These are phyloP conservation scores for Termitomyces sp. DNA, from an alignment of 768 basidiomycete species.

Conservation along the genomic window DNA sequence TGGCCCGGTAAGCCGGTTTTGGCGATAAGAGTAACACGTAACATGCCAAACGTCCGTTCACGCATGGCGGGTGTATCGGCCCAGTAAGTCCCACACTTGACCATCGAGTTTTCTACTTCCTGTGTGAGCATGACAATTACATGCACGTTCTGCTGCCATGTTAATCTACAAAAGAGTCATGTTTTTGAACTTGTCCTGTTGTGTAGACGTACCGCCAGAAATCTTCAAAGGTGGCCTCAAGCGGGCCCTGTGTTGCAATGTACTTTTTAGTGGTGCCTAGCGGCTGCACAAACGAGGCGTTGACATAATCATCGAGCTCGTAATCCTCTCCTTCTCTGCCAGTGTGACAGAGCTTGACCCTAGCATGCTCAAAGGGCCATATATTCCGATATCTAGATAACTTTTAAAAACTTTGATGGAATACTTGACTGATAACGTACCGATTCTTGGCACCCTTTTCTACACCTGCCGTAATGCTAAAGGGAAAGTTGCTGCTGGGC, in stretches of 20 bases:
- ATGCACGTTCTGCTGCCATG: conserved; percentile 92
- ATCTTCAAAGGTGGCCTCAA: conserved; percentile 83
- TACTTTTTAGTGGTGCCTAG: conserved; percentile 76
- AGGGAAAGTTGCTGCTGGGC: conserved; percentile 51
- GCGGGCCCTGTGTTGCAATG: conserved; percentile 94
- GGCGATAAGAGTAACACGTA: conserved; percentile 49
- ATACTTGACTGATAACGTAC: conserved; percentile 27
- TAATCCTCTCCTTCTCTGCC: conserved; percentile 10
- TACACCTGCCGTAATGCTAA: conserved; percentile 91
- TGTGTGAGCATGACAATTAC: conserved; percentile 97
- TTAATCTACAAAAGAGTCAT: conserved; percentile 43
- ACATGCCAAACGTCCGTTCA: conserved; percentile 52
- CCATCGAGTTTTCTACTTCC: conserved; percentile 79
- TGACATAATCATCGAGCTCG: conserved; percentile 75
- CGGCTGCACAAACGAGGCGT: conserved; percentile 91
- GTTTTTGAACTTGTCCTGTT: too few species aligned
- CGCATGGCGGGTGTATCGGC: conserved; percentile 24
- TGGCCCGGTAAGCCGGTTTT: conserved; percentile 23
- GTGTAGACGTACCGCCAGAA: conserved; percentile 80
- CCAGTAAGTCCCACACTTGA: conserved; percentile 95
- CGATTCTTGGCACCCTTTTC: conserved; percentile 94
- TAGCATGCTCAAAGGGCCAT: conserved; percentile 95
- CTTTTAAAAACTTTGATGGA: not conserved
- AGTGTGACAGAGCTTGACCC: conserved; percentile 60
- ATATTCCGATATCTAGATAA: conserved; percentile 81